Base-by-base conservation (phyloP, 805 yeast genomes). In the Sugiyamaella lignohabitans region DNA sequence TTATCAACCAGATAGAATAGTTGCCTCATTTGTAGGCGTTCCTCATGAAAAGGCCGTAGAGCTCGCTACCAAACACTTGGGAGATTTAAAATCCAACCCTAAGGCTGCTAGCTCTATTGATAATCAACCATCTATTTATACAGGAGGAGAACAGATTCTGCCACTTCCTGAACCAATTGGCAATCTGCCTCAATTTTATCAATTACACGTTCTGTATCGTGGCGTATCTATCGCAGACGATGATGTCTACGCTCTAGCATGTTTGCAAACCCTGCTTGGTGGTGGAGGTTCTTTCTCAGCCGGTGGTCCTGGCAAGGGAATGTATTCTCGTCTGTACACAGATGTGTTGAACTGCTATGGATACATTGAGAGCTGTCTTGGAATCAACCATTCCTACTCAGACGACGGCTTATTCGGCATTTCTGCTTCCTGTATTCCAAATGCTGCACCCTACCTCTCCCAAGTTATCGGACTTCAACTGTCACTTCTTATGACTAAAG, bases 261-360 rank as follows among this genome's bases (percentile, higher is more conserved):
- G 88, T 1, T 71, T 93, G 48, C 98, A 93, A 63, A 87, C 89
- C 50, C 71, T 91, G 19, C 69, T 93, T 11, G 98, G 98, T 38
- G 97, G 98, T 32, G 98, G 98, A 48, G 95, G 96, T 3, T 88
- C 98, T 1, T 93, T 93, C 61, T 82, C 94, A 17, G 98, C 98
- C 6, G 98, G 98, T 54, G 98, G 98, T 0, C 98, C 98, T 16
- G 98, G 98, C 45, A 93, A 93, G 66, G 98, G 98, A 3, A 89
- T 93, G 98, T 93, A 88, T 63, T 87, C 96, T 3, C 75, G 98
- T 49, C 76, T 94, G 20, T 93, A 88, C 69, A 87, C 96, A 0
- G 79, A 88, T 56, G 95, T 93, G 2, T 72, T 93, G 61, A 91
- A 91, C 66, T 93, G 84, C 62, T 86, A 84, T 62, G 95, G 94